Evolutionary conservation across 1,139 yeast species (phyloP), one percentile per base, ranked within the genome.

Genomic region (Yamadazyma pseudoaaseri): DNA sequence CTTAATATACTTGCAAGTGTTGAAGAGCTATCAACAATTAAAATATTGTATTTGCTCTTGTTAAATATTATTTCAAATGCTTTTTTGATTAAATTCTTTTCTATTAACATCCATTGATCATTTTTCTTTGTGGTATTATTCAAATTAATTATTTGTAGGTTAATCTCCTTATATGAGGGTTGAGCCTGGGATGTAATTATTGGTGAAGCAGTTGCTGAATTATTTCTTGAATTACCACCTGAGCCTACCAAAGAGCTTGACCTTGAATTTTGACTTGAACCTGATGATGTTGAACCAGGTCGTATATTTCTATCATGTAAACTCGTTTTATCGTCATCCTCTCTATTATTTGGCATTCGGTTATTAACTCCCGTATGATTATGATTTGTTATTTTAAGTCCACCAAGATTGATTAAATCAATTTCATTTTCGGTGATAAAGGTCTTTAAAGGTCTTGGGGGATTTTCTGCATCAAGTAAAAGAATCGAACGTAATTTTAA

Each of bases 1-100:
- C 98, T 65, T 21, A 92, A 60, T 2, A 89, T 68, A 1, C 97
- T 96, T 5, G 87, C 76, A 18, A 90, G 70, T 3, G 94, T 79
- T 37, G 86, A 82, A 2, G 92, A 81, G 34, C 85, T 76, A 52
- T 92, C 97, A 20, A 92, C 79, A 11, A 92, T 58, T 26, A 92
- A 61, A 7, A 85, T 56, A 35, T 89, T 89, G 51, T 84, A 81
- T 46, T 81, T 79, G 13, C 76, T 58, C 35, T 65, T 70, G 52
- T 90, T 81, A 30, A 92, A 62, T 5, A 86, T 52, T 13, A 81
- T 58, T 39, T 76, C 78, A 46, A 83, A 73, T 2, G 84, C 75
- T 30, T 71, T 72, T 36, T 68, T 69, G 6, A 83, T 65, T 33
- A 82, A 56, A 31, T 70, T 68, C 35, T 76, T 76, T 41, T 79